Percentiles rank a stretch among this genome's conserved stretches.
Evolutionary conservation across 179 eudicot species (phyloP).

Genomic region (Drosera spatulata): DNA sequence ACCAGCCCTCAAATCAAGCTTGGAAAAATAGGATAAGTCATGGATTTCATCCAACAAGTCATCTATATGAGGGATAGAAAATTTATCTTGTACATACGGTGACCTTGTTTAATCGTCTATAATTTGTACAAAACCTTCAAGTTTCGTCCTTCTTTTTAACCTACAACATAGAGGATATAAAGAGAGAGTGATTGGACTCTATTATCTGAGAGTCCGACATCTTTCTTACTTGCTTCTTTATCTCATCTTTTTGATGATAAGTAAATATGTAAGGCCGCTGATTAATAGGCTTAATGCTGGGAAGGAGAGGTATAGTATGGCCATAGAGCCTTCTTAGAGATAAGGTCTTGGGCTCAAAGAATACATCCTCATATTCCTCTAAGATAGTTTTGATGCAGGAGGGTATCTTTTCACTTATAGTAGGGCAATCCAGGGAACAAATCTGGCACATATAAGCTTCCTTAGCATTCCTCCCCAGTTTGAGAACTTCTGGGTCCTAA

Average conservation of each 20-base stretch:
- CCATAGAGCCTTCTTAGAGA: too few species aligned
- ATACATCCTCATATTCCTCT: too few species aligned
- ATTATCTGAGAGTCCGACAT: neutral
- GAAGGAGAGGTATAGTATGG: too few species aligned
- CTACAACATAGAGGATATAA: neutral
- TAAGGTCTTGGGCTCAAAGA: too few species aligned
- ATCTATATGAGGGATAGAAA: slow-evolving; percentile 5
- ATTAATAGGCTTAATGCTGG: neutral
- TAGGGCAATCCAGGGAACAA: too few species aligned
- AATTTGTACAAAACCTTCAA: neutral
- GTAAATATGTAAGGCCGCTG: neutral
- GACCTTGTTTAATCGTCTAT: neutral
- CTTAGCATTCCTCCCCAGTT: too few species aligned
- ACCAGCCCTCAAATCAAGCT: neutral
- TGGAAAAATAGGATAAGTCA: neutral
- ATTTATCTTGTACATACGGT: slow-evolving; percentile 3
- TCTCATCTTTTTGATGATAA: neutral
- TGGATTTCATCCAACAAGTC: slow-evolving; percentile 8
- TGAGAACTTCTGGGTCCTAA: too few species aligned
- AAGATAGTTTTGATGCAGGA: too few species aligned
- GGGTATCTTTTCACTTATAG: too few species aligned
- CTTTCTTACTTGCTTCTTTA: neutral
- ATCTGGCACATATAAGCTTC: too few species aligned
- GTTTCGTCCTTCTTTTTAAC: slow-evolving; percentile 2
- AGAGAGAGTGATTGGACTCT: neutral